Percentiles rank a stretch among this genome's conserved stretches.
These are phyloP conservation scores for Lichtheimia ornata DNA, from an alignment of 371 early-diverging fungal species.

Conservation along the genomic window DNA sequence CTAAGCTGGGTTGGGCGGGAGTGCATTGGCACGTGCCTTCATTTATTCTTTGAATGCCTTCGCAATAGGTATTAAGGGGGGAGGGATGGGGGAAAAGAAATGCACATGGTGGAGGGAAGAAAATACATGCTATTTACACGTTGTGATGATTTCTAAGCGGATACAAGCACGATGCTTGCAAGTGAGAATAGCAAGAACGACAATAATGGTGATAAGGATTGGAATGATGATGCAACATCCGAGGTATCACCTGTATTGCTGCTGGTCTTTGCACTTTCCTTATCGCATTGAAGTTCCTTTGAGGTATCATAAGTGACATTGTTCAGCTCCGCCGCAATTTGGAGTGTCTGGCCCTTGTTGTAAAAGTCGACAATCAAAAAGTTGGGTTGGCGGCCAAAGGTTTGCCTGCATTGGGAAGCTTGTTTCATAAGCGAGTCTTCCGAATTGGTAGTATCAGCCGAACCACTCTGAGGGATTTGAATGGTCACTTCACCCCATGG, in stretches of 20 bases:
- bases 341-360: conserved; percentile 58
- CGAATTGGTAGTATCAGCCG: conserved; percentile 51
- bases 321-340: conserved; percentile 64
- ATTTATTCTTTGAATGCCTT: no score
- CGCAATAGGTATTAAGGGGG: no score
- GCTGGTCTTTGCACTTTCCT: conserved; percentile 1
- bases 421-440: conserved; percentile 41
- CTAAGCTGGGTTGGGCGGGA: no score
- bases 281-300: conserved; percentile 14
- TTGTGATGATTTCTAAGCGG: no score
- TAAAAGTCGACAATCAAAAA: conserved; percentile 80
- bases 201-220: no score
- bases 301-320: conserved; percentile 51
- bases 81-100: no score
- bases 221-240: background rate
- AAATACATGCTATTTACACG: no score
- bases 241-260: background rate
- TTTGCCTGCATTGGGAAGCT: conserved; percentile 41
- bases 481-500: conserved; percentile 28
- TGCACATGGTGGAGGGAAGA: no score
- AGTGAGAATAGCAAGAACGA: no score
- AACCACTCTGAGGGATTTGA: conserved; percentile 53
- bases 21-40: no score
- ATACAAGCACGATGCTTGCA: no score
- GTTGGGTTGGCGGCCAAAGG: conserved; percentile 62